phyloP scores from a whole-genome alignment of 2,329 filamentous ascomycete species.

The Fusarium sp. region DNA sequence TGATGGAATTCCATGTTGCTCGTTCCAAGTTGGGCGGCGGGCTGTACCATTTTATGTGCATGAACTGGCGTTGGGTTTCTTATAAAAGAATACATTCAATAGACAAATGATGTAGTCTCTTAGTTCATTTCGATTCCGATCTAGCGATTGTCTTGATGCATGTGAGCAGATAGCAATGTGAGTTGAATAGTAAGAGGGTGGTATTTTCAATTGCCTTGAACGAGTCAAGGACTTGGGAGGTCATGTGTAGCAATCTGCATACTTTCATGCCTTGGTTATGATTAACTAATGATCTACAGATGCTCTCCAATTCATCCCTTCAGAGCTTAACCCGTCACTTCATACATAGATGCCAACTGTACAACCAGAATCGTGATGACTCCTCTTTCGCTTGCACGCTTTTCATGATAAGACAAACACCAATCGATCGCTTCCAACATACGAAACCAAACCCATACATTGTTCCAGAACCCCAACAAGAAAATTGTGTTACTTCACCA shows the following conservation, averaged over 20 bases:
- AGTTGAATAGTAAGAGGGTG: conserved; percentile 17
- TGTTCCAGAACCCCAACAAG: conserved; percentile 27
- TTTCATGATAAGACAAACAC: conserved; percentile 35
- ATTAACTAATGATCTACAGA: conserved; percentile 43
- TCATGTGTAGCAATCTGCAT: conserved; percentile 15
- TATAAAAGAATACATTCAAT: conserved; percentile 38
- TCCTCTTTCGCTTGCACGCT: conserved; percentile 31
- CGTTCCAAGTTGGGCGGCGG: conserved; percentile 2
- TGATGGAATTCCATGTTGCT: conserved; percentile 16
- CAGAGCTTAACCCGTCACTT: conserved; percentile 26
- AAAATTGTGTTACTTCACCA: neutral
- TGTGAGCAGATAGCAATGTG: neutral
- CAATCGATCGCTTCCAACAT: conserved; percentile 23
- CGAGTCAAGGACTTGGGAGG: conserved; percentile 27
- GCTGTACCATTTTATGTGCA: conserved; percentile 41
- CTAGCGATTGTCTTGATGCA: neutral
- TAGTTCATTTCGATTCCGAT: neutral
- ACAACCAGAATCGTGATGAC: conserved; percentile 24
- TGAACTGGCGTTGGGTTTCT: conserved; percentile 45
- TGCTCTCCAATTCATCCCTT: conserved; percentile 26
- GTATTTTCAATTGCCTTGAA: conserved; percentile 31
- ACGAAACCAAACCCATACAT: conserved; percentile 21
- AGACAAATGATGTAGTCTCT: conserved; percentile 25
- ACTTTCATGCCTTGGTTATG: conserved; percentile 22
- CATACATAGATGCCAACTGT: conserved; percentile 28